Base-by-base conservation (phyloP, 2,329 filamentous ascomycete genomes). In the Grosmannia serpens region DNA sequence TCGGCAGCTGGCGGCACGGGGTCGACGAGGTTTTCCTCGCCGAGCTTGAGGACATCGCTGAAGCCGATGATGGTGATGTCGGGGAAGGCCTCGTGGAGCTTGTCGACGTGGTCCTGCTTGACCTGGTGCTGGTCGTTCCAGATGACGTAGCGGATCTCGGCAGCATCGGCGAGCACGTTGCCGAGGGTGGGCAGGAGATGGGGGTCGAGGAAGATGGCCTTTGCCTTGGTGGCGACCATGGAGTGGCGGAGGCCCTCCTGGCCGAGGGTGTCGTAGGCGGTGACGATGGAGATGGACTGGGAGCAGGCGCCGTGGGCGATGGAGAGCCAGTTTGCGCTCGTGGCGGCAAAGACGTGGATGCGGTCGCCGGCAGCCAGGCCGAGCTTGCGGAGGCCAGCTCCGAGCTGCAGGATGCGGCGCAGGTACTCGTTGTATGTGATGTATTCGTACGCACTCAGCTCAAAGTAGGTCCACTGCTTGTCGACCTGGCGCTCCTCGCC, bases 401-500 rank as follows among this genome's bases (percentile, higher is more conserved):
- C 89, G 38, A 90, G 69, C 64, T 87, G 77, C 47, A 88, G 74
- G 27, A 79, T 80, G 66, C 86, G 75, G 68, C 83, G 78, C 76
- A 91, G 84, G 69, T 91, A 94, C 71, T 94, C 86, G 65, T 82
- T 78, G 73, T 88, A 95, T 68, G 80, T 86, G 69, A 87, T 78
- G 76, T 87, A 95, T 61, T 84, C 81, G 76, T 92, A 95, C 56
- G 77, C 78, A 69, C 86, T 87, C 66, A 92, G 83, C 76, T 95
- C 89, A 70, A 89, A 94, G 73, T 88, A 95, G 59, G 85, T 87
- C 89, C 89, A 95, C 68, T 89, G 62, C 83, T 95, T 95, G 70
- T 92, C 87, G 31, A 91, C 82, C 72, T 91, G 82, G 67, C 82
- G 75, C 77, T 92, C 86, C 67, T 86, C 80, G 63, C 89, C 89